These are phyloP conservation scores for Kodamaea anthophila DNA, from an alignment of 1,139 yeast species.

Conservation along the genomic window DNA sequence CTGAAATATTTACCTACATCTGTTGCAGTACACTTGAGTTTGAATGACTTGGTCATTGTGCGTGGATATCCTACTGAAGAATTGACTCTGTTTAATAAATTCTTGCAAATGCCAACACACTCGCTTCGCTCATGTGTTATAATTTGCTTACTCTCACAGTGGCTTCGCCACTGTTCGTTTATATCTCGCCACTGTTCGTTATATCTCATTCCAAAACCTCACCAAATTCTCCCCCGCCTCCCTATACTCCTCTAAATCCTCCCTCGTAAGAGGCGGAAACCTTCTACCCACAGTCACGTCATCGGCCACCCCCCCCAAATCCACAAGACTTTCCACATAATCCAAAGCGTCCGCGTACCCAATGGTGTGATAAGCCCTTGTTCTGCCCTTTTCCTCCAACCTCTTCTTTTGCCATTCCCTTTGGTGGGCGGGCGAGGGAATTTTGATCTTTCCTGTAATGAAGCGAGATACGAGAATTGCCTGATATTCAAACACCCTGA, in stretches of 20 bases:
- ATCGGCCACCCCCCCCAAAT: conserved; percentile 24
- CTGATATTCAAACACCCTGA: conserved; percentile 39
- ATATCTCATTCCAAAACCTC: conserved; percentile 17
- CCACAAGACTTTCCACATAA: conserved; percentile 18
- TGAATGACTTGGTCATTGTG: too few species aligned
- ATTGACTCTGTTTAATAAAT: neutral
- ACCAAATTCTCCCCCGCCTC: conserved; percentile 17
- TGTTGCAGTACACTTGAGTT: too few species aligned
- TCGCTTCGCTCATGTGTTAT: too few species aligned
- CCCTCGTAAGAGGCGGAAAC: conserved; percentile 26
- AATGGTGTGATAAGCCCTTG: conserved; percentile 39
- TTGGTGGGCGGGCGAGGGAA: conserved; percentile 28
- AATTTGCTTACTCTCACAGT: too few species aligned
- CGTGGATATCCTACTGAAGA: too few species aligned
- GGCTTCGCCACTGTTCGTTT: too few species aligned
- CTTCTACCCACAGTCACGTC: conserved; percentile 21
- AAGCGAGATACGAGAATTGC: conserved; percentile 31
- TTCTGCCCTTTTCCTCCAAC: conserved; percentile 19
- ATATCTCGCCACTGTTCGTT: too few species aligned
- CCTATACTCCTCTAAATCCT: conserved; percentile 19
- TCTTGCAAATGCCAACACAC: neutral
- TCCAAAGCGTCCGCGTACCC: conserved; percentile 19
- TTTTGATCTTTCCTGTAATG: conserved; percentile 24
- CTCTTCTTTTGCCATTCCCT: conserved; percentile 25
- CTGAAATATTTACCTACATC: neutral